These are phyloP conservation scores for Erucastrum elatum DNA, from an alignment of 345 rosid species.

Conservation along the genomic window DNA sequence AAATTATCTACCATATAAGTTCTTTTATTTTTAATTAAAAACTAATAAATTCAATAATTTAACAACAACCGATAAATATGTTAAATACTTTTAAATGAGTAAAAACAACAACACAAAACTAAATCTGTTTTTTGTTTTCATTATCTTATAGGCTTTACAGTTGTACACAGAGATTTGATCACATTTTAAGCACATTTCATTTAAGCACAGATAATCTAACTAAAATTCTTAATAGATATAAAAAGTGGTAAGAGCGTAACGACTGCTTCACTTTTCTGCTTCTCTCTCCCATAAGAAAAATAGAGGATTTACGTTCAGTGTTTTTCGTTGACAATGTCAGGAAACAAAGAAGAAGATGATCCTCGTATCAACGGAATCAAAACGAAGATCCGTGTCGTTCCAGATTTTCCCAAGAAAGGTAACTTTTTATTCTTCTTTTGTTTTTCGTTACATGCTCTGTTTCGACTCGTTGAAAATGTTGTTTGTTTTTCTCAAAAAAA, in stretches of 20 bases:
- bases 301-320: constrained; percentile 8
- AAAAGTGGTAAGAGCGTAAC: constrained; percentile 23
- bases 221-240: constrained; percentile 13
- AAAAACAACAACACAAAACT: no score
- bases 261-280: constrained; percentile 27
- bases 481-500: no score
- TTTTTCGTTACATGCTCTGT: no score
- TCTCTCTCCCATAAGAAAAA: constrained; percentile 21
- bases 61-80: no score
- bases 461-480: no score
- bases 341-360: constrained; percentile 51
- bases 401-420: constrained; percentile 86
- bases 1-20: neutral
- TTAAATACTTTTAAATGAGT: no score
- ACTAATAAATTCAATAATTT: neutral
- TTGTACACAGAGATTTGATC: neutral
- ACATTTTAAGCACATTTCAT: constrained; percentile 33
- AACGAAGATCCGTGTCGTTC: constrained; percentile 81
- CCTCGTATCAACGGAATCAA: constrained; percentile 77
- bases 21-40: neutral
- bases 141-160: no score
- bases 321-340: constrained; percentile 62
- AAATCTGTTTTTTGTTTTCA: neutral
- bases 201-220: constrained; percentile 19
- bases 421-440: neutral